Conservation (phyloP, 179 eudicot genomes). For the Drosera spatulata region DNA sequence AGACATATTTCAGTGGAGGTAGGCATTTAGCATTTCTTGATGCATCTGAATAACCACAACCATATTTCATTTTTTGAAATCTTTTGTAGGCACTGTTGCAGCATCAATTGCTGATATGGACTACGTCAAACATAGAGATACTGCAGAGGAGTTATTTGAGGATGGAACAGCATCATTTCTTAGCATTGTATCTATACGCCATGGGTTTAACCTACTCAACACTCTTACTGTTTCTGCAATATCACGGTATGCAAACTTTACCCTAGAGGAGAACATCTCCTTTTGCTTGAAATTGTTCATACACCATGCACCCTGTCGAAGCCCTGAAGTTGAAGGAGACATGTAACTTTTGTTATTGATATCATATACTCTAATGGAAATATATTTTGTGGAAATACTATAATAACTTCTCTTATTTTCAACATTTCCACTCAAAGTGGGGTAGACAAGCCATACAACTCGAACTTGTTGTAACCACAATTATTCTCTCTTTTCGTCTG, state of each 20-base stretch:
- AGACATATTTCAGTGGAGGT: constrained; percentile 93
- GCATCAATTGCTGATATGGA: constrained; percentile 93
- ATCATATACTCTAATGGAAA: no score
- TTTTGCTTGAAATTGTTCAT: not conserved
- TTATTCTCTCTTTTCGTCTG: no score
- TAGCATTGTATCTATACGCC: constrained; percentile 75
- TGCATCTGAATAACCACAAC: not conserved
- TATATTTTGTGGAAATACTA: no score
- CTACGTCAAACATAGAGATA: constrained; percentile 71
- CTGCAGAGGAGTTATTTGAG: constrained; percentile 74
- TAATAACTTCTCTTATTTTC: no score
- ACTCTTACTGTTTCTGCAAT: constrained; percentile 45
- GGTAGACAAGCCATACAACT: no score
- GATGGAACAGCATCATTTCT: constrained; percentile 82
- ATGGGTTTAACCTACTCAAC: constrained; percentile 65
- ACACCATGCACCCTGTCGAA: no score
- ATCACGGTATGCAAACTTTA: constrained; percentile 35
- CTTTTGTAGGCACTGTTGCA: constrained; percentile 76
- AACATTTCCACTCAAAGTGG: no score
- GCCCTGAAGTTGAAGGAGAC: no score
- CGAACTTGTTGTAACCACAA: no score
- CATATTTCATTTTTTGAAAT: not conserved
- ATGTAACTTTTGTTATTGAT: no score
- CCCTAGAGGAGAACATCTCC: not conserved
- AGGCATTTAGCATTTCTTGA: constrained; percentile 8